Evolutionary conservation across 2,329 filamentous ascomycete genomes (phyloP).

Genomic region (Cladophialophora bantiana): DNA sequence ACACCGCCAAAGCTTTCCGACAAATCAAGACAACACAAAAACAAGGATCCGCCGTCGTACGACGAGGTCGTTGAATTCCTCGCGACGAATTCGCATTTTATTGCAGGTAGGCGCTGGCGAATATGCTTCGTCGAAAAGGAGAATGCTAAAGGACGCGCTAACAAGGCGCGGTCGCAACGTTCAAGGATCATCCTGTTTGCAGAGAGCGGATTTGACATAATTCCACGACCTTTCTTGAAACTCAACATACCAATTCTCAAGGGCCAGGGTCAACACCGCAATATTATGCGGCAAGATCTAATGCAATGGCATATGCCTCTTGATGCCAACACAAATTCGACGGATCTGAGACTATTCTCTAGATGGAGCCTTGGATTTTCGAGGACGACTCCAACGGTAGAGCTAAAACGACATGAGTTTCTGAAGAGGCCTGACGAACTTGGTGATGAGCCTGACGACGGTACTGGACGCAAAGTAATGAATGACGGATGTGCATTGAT

Average conservation of each 20-base stretch:
- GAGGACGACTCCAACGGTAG: constrained; percentile 51
- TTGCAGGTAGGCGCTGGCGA: constrained; percentile 54
- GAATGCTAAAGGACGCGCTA: constrained; percentile 41
- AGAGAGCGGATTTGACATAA: constrained; percentile 49
- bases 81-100: constrained; percentile 46
- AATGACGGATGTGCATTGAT: constrained; percentile 63
- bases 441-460: constrained; percentile 15
- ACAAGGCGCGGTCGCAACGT: constrained; percentile 35
- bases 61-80: constrained; percentile 52
- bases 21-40: constrained; percentile 6
- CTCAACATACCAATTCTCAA: not conserved
- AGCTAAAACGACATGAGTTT: constrained; percentile 48
- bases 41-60: constrained; percentile 38
- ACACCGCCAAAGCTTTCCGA: constrained; percentile 18
- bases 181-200: constrained; percentile 53
- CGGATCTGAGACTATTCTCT: constrained; percentile 55
- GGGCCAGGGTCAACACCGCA: constrained; percentile 26
- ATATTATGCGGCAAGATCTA: constrained; percentile 49
- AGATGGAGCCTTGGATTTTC: constrained; percentile 53
- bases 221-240: not conserved
- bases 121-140: constrained; percentile 54
- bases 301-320: constrained; percentile 55
- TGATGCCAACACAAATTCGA: constrained; percentile 47
- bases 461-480: constrained; percentile 46
- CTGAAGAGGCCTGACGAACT: constrained; percentile 45